Evolutionary conservation across 208 protist species (phyloP).

Genomic region (Acanthamoeba lenticulata): DNA sequence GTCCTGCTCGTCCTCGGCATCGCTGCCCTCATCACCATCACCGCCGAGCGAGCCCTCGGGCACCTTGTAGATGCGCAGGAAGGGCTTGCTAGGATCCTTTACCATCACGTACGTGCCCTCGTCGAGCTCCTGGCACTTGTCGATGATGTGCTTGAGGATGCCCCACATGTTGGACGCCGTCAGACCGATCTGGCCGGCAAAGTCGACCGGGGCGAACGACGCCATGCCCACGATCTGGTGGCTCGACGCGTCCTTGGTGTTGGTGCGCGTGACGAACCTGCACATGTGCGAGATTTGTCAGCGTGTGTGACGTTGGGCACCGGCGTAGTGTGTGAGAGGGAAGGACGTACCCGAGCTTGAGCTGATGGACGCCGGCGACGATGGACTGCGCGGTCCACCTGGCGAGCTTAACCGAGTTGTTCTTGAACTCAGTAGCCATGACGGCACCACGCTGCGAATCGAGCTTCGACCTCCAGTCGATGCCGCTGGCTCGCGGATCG

Average conservation of each 20-base stretch:
- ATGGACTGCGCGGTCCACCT: slow-evolving; percentile 81
- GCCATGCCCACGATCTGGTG: slow-evolving; percentile 78
- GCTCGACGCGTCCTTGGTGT: background rate
- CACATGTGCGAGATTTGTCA: background rate
- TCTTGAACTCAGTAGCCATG: slow-evolving; percentile 86
- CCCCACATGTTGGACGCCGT: slow-evolving; percentile 84
- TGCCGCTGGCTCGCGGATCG: slow-evolving; percentile 74
- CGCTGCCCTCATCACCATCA: background rate
- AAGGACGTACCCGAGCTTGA: slow-evolving; percentile 83
- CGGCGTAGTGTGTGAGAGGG: background rate
- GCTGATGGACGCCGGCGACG: slow-evolving; percentile 75
- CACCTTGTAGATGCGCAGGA: background rate
- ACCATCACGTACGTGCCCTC: slow-evolving; percentile 86
- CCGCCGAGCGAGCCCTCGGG: background rate
- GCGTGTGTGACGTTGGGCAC: background rate
- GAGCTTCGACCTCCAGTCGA: slow-evolving; percentile 84
- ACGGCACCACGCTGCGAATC: slow-evolving; percentile 84
- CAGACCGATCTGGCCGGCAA: slow-evolving; percentile 81
- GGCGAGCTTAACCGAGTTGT: slow-evolving; percentile 85
- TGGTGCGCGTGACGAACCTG: background rate
- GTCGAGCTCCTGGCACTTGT: slow-evolving; percentile 70
- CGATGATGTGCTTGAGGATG: slow-evolving; percentile 80
- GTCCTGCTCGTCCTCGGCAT: slow-evolving; percentile 30
- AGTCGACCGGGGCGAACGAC: slow-evolving; percentile 74
- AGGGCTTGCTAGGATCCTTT: slow-evolving; percentile 80